Conservation (phyloP, 331 rosid species). For the Rosa hybrid region DNA sequence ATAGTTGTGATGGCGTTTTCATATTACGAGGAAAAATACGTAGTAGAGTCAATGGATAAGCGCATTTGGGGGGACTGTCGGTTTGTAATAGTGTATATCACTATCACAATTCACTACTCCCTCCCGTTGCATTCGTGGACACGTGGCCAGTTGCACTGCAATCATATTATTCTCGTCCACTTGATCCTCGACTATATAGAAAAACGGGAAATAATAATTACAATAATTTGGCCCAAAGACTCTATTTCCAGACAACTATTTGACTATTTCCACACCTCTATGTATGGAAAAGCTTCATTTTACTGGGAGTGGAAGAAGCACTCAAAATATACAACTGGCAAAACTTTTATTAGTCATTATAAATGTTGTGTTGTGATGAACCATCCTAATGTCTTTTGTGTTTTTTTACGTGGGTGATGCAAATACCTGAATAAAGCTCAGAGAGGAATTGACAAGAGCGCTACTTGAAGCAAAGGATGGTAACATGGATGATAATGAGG, state of each 20-base stretch:
- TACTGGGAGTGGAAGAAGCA: slow-evolving; percentile 22
- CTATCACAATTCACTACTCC: slow-evolving; percentile 9
- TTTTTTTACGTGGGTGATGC: slow-evolving; percentile 22
- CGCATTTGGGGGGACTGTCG: slow-evolving; percentile 29
- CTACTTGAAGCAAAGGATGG: slow-evolving; percentile 63
- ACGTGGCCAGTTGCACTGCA: slow-evolving; percentile 50
- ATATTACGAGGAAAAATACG: slow-evolving; percentile 13
- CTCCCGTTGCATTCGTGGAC: slow-evolving; percentile 22
- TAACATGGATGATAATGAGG: slow-evolving; percentile 33
- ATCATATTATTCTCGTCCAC: slow-evolving; percentile 38
- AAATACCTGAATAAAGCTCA: slow-evolving; percentile 58
- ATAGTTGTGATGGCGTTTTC: slow-evolving; percentile 19
- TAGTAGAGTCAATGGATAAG: slow-evolving; percentile 19
- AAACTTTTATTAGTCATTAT: neutral
- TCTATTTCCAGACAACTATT: slow-evolving; percentile 11
- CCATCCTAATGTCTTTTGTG: slow-evolving; percentile 15
- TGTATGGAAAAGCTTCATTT: neutral
- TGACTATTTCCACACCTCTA: slow-evolving; percentile 3
- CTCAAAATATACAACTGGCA: neutral
- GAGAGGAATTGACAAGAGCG: slow-evolving; percentile 76
- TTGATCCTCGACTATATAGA: slow-evolving; percentile 6
- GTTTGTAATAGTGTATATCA: slow-evolving; percentile 23
- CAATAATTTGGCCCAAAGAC: neutral
- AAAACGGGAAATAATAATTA: neutral
- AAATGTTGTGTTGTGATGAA: neutral